Percentiles rank a stretch among this genome's conserved stretches.
phyloP scores from a whole-genome alignment of 192 early-diverging fungal species.

The Backusella liffmaniae region DNA sequence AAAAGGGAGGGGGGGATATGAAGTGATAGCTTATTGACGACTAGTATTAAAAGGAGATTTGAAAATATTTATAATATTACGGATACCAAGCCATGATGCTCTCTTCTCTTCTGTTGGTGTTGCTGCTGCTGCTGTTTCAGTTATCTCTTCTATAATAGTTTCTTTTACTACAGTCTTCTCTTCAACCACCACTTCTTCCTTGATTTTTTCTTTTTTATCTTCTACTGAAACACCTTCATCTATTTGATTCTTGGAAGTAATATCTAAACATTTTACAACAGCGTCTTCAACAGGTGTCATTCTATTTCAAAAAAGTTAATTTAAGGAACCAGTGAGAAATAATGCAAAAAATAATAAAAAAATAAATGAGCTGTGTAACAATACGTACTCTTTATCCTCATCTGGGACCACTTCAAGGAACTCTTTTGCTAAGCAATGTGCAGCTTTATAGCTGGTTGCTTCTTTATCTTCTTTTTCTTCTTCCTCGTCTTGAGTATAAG shows the following conservation, averaged over 20 bases:
- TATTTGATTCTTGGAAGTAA: conserved; percentile 5
- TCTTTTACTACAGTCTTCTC: neutral
- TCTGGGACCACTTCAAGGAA: conserved; percentile 10
- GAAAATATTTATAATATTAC: neutral
- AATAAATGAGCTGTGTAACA: conserved; percentile 5
- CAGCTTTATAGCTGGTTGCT: neutral
- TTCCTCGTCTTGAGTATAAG: neutral
- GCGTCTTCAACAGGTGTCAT: neutral
- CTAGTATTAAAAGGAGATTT: neutral
- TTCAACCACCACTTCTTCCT: neutral
- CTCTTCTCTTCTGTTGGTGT: neutral
- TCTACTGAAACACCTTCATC: conserved; percentile 6
- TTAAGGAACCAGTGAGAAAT: conserved; percentile 1
- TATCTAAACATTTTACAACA: neutral
- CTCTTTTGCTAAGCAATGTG: neutral
- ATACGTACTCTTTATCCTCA: neutral
- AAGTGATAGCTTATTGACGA: neutral
- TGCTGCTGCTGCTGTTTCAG: neutral
- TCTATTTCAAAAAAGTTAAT: neutral
- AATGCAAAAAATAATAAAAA: neutral
- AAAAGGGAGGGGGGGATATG: neutral
- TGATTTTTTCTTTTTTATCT: neutral
- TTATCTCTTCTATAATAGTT: neutral
- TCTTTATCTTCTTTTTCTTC: neutral
- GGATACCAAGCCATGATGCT: neutral